These are phyloP conservation scores for Astragalus glycyphyllos DNA, from an alignment of 306 rosid species.

Conservation along the genomic window DNA sequence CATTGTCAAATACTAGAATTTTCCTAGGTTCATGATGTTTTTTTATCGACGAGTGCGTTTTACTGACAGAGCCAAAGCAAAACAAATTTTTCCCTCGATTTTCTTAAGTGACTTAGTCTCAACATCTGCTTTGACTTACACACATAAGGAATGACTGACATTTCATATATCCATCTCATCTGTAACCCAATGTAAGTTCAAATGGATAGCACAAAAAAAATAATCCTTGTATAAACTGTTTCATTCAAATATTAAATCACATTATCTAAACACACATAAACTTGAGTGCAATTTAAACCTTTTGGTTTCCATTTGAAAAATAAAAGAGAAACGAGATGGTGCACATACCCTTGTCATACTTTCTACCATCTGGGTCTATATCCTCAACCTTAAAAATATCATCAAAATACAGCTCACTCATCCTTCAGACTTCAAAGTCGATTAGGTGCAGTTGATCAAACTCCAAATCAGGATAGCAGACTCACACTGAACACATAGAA, in stretches of 20 bases:
- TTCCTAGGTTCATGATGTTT: neutral
- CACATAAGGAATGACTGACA: neutral
- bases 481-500: conserved; percentile 12
- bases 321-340: neutral
- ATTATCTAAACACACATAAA: conserved; percentile 24
- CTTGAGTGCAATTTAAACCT: neutral
- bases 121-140: neutral
- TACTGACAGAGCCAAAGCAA: conserved; percentile 17
- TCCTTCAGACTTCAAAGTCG: conserved; percentile 47
- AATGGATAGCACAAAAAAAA: neutral
- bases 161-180: conserved; percentile 17
- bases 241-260: conserved; percentile 23
- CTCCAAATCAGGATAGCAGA: conserved; percentile 22
- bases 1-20: neutral
- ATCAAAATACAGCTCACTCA: conserved; percentile 82
- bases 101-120: neutral
- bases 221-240: neutral
- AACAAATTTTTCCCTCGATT: neutral
- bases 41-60: neutral
- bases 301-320: neutral
- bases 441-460: neutral
- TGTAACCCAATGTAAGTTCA: neutral
- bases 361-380: conserved; percentile 86
- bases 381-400: conserved; percentile 69
- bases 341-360: conserved; percentile 76